Evolutionary conservation across 345 rosid genomes (phyloP).

Genomic region (Eucalyptus coolabah): DNA sequence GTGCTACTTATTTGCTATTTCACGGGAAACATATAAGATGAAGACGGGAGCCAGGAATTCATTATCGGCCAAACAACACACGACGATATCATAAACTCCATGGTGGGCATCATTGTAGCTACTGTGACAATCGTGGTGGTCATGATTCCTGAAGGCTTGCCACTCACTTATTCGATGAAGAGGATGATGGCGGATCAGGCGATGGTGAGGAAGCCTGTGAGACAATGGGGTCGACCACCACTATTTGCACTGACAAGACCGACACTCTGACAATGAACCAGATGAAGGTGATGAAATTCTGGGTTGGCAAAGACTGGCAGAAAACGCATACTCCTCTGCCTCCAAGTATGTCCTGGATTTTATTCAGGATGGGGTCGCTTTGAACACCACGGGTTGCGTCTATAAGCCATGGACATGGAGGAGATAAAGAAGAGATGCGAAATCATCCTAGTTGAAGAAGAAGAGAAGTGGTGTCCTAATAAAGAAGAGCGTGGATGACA

Average conservation of each 20-base stretch:
- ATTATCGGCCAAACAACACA: slow-evolving; percentile 23
- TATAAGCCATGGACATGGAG: slow-evolving; percentile 27
- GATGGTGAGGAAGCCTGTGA: slow-evolving; percentile 79
- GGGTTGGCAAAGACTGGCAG: slow-evolving; percentile 32
- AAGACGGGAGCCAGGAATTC: slow-evolving; percentile 27
- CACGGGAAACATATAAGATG: slow-evolving; percentile 51
- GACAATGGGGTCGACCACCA: slow-evolving; percentile 76
- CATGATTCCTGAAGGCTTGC: slow-evolving; percentile 75
- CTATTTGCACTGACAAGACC: slow-evolving; percentile 63
- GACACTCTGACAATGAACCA: slow-evolving; percentile 68
- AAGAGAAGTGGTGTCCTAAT: slow-evolving; percentile 14
- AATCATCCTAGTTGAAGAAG: neutral
- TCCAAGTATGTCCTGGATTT: slow-evolving; percentile 18
- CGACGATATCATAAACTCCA: slow-evolving; percentile 40
- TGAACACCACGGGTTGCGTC: slow-evolving; percentile 59
- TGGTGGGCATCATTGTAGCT: slow-evolving; percentile 51
- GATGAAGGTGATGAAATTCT: slow-evolving; percentile 57
- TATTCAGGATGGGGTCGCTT: slow-evolving; percentile 43
- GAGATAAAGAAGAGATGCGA: slow-evolving; percentile 8
- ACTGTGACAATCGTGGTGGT: slow-evolving; percentile 75
- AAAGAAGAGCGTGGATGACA: slow-evolving; percentile 13
- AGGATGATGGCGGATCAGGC: slow-evolving; percentile 78
- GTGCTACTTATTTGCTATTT: slow-evolving; percentile 54
- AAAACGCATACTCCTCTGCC: slow-evolving; percentile 3
- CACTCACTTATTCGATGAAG: slow-evolving; percentile 58